A percentile compares a stretch with the other conserved stretches of the same genome.
Conservation (phyloP, 2,329 filamentous ascomycete genomes). For the Rosellinia necatrix region DNA sequence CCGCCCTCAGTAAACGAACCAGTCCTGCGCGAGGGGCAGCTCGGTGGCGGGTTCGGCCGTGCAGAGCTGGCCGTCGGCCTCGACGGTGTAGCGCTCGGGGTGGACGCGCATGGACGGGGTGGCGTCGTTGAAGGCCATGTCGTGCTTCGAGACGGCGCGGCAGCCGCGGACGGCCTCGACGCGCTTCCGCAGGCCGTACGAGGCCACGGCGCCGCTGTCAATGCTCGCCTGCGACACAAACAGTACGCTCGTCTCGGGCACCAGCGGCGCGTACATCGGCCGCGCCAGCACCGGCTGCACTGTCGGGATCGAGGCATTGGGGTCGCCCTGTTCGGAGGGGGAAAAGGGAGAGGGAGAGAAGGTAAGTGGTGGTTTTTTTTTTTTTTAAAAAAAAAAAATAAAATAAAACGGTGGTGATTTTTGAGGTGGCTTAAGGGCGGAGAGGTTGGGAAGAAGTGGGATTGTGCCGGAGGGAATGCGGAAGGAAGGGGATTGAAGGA, state of each 20-base stretch:
- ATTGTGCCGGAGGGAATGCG: too few species aligned
- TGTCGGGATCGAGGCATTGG: conserved; percentile 84
- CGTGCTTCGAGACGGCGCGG: conserved; percentile 74
- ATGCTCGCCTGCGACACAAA: conserved; percentile 82
- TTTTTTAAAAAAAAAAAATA: too few species aligned
- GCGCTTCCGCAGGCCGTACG: conserved; percentile 77
- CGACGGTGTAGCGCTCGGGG: conserved; percentile 85
- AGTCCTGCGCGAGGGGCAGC: conserved; percentile 77
- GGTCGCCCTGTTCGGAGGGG: conserved; percentile 79
- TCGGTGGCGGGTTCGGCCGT: conserved; percentile 71
- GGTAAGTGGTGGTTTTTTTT: conserved; percentile 5
- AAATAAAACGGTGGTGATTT: too few species aligned
- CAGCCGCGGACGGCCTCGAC: conserved; percentile 81
- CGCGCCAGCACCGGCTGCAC: conserved; percentile 83
- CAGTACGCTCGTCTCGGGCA: conserved; percentile 74
- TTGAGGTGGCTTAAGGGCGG: too few species aligned
- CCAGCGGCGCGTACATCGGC: conserved; percentile 81
- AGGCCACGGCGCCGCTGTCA: conserved; percentile 65
- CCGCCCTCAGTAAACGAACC: conserved; percentile 69
- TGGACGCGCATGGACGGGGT: conserved; percentile 91
- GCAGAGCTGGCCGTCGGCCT: conserved; percentile 79
- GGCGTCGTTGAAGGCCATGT: conserved; percentile 88
- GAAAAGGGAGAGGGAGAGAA: not conserved
- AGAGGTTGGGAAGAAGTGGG: too few species aligned
- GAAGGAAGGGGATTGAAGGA: not conserved